These are phyloP conservation scores for Hymenochaete sp. DNA, from an alignment of 1,284 basidiomycete genomes.

Conservation along the genomic window DNA sequence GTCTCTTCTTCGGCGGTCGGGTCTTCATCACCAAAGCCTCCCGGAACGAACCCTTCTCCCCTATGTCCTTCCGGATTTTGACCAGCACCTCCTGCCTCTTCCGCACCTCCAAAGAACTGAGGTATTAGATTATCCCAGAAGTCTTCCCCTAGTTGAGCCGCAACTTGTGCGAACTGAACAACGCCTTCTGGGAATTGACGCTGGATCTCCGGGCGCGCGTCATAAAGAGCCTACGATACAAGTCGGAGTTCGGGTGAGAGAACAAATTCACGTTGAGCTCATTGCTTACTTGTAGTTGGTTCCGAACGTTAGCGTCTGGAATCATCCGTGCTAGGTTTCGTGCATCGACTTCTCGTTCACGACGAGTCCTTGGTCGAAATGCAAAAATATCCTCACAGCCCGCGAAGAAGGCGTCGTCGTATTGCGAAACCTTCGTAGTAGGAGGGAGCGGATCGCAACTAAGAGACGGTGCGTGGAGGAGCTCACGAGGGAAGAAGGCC, in stretches of 20 bases:
- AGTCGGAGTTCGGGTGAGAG: no score
- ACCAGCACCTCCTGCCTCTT: slow-evolving; percentile 29
- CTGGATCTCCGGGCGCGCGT: slow-evolving; percentile 41
- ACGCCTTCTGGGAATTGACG: slow-evolving; percentile 56
- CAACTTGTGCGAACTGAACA: slow-evolving; percentile 51
- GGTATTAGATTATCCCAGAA: slow-evolving; percentile 48
- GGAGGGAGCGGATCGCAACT: slow-evolving; percentile 82
- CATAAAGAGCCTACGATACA: slow-evolving; percentile 47
- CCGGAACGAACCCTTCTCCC: no score
- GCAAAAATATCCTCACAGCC: slow-evolving; percentile 47
- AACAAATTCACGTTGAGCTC: slow-evolving; percentile 1
- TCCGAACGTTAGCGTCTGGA: slow-evolving; percentile 46
- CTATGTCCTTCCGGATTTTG: neutral
- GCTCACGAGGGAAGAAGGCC: slow-evolving; percentile 57
- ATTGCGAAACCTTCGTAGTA: slow-evolving; percentile 43
- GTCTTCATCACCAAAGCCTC: slow-evolving; percentile 13
- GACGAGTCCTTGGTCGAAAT: slow-evolving; percentile 27
- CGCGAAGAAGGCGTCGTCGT: slow-evolving; percentile 66
- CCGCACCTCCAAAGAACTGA: slow-evolving; percentile 26
- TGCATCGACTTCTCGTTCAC: slow-evolving; percentile 39
- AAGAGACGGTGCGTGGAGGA: slow-evolving; percentile 45
- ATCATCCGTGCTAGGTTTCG: slow-evolving; percentile 45
- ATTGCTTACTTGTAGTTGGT: slow-evolving; percentile 44
- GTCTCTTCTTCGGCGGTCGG: slow-evolving; percentile 10
- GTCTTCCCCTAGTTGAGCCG: slow-evolving; percentile 50